Percentiles rank a stretch among this genome's conserved stretches.
Evolutionary conservation across 2,329 filamentous ascomycete species (phyloP).

Genomic region (Achaetomium macrosporum): DNA sequence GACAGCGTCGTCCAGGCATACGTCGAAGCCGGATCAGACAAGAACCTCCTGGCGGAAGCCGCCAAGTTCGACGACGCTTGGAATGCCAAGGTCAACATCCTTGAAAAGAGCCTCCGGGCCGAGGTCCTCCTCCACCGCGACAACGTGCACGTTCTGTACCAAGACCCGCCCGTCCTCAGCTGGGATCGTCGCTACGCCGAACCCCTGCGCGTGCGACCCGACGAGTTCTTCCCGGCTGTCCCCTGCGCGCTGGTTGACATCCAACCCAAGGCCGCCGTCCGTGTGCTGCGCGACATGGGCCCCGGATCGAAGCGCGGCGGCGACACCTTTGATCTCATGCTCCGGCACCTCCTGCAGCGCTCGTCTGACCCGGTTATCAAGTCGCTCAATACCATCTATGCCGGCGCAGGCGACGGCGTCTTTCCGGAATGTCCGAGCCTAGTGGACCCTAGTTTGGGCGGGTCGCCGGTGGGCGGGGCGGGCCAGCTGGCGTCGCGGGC

Average conservation of each 20-base stretch:
- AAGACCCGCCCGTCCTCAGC: slow-evolving; percentile 46
- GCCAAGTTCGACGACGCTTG: slow-evolving; percentile 26
- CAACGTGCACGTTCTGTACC: slow-evolving; percentile 46
- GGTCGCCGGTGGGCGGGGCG: slow-evolving; percentile 34
- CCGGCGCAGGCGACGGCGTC: slow-evolving; percentile 53
- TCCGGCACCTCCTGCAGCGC: slow-evolving; percentile 35
- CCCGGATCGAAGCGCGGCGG: slow-evolving; percentile 36
- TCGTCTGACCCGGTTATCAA: slow-evolving; percentile 34
- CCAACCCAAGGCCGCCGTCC: slow-evolving; percentile 51
- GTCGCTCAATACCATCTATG: slow-evolving; percentile 49
- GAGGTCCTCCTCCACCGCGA: slow-evolving; percentile 43
- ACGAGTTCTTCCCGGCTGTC: slow-evolving; percentile 63
- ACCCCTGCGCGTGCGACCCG: slow-evolving; percentile 50
- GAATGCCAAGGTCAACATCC: slow-evolving; percentile 29
- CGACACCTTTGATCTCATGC: slow-evolving; percentile 49
- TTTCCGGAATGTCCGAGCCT: slow-evolving; percentile 44
- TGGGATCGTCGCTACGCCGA: slow-evolving; percentile 70
- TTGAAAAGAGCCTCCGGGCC: slow-evolving; percentile 30
- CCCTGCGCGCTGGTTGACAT: slow-evolving; percentile 59
- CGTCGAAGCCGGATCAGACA: slow-evolving; percentile 11
- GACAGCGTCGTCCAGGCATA: slow-evolving; percentile 24
- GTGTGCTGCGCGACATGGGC: slow-evolving; percentile 43
- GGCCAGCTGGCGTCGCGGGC: slow-evolving; percentile 41
- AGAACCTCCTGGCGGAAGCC: slow-evolving; percentile 10
- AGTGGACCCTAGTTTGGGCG: slow-evolving; percentile 43